Evolutionary conservation across 768 basidiomycete genomes (phyloP), one percentile per base, ranked within the genome.

Genomic region (Strobilomyces echinocephalus): DNA sequence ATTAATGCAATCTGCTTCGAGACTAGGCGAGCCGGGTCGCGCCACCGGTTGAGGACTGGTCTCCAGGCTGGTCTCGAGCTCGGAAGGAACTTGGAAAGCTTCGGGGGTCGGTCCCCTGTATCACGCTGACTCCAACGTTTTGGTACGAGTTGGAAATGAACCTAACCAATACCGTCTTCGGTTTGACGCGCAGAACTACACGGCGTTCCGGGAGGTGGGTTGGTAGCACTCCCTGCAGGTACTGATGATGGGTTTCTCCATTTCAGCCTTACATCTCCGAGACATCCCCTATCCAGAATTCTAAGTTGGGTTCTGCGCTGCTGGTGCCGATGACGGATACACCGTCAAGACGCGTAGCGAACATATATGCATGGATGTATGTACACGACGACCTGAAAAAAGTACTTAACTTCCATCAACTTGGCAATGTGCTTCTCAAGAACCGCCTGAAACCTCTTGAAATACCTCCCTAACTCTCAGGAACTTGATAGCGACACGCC

Each of bases 121-220:
- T n/a, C n/a, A n/a, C n/a, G n/a, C n/a, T n/a, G n/a, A n/a, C n/a
- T n/a, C n/a, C n/a, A n/a, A n/a, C n/a, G n/a, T n/a, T n/a, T n/a
- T n/a, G n/a, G n/a, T n/a, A n/a, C n/a, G n/a, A n/a, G n/a, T n/a
- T 54, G 80, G 80, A 20, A 81, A 81, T 46, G 80, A 81, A 63
- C 79, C 79, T 2, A 79, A 81, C 60, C 78, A 80, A 36, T 81
- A 79, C 40, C 14, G 20, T 54, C 69, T 70, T 35, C 34, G 56
- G 10, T 76, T 75, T 55, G 73, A 74, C 2, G 73, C 80, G 26
- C 63, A 73, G 55, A 75, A 67, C 21, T 81, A 81, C 55, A 71
- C 73, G 4, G 60, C 60, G 14, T 69, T 71, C 14, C 80, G 79
- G 79, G 71, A 68, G 61, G 79, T 77, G 58, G 46, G 69, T 21